Base-by-base conservation (phyloP, 768 basidiomycete species). In the Lyophyllum atratum region DNA sequence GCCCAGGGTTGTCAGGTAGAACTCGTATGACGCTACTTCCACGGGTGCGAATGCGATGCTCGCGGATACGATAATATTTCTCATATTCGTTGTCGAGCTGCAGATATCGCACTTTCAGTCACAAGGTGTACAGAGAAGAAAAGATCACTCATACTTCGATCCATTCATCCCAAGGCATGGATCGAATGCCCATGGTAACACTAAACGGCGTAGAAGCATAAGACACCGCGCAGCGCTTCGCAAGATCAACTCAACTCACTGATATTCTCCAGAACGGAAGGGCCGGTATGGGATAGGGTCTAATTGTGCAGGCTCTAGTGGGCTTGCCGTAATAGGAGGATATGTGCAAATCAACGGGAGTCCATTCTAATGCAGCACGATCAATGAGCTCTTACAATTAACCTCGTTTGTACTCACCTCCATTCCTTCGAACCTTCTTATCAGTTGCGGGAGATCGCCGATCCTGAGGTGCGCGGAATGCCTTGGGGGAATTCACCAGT, bases 161-260 rank as follows among this genome's bases (percentile, higher is more conserved):
- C 89, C 89, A 90, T 52, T 86, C 82, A 39, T 79, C 77, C 84
- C 85, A 91, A 9, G 74, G 74, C 86, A 90, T 89, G 48, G 61
- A 31, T 12, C 66, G 58, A 26, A 67, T 65, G 17, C 67, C 64
- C 67, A 66, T 65, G 9, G 63, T 68, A 19, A 66, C 54, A 50
- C 65, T 66, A n/a, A n/a, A n/a, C n/a, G 37, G 17, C 4, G 51
- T 17, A 24, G 21, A 10, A 11, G 11, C 9, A 46, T 44, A 10
- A 49, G 29, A 15, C 14, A 31, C 12, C 33, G 17, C 10, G 7
- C 33, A 9, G 29, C 21, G 49, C 22, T 34, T 33, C n/a, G 26
- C 21, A 31, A 12, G 4, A 29, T 24, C 21, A 56, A 2, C 40
- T 60, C 68, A 51, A 75, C 85, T 61, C 55, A 88, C 86, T 86